These are phyloP conservation scores for Pisolithus tinctorius DNA, from an alignment of 768 basidiomycete genomes.

Conservation along the genomic window DNA sequence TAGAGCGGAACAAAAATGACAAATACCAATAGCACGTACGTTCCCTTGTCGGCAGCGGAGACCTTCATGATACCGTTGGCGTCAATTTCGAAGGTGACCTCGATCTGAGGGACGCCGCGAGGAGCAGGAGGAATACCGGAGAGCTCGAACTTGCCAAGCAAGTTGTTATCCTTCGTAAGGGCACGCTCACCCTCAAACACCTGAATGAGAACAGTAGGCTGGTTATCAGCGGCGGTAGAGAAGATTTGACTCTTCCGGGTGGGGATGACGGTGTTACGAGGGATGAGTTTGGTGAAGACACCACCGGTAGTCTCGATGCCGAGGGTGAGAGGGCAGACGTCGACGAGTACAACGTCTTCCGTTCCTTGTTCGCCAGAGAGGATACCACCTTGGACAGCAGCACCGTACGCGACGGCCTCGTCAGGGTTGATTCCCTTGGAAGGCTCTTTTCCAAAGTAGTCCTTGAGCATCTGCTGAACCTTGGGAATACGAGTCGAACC, in stretches of 20 bases:
- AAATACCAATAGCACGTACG: slow-evolving; percentile 39
- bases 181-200: slow-evolving; percentile 97
- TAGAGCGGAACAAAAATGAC: neutral
- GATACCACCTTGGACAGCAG: slow-evolving; percentile 97
- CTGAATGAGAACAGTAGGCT: slow-evolving; percentile 94
- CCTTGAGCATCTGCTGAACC: slow-evolving; percentile 96
- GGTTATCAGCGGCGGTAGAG: slow-evolving; percentile 83
- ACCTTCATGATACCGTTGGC: slow-evolving; percentile 97
- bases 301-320: slow-evolving; percentile 99
- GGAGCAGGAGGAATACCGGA: slow-evolving; percentile 90
- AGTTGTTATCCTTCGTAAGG: slow-evolving; percentile 97
- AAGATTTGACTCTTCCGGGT: slow-evolving; percentile 96
- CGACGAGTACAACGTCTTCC: slow-evolving; percentile 88
- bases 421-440: slow-evolving; percentile 99
- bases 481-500: slow-evolving; percentile 99
- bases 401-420: slow-evolving; percentile 98
- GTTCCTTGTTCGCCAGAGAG: slow-evolving; percentile 91
- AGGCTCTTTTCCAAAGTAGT: slow-evolving; percentile 95
- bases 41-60: slow-evolving; percentile 88
- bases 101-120: slow-evolving; percentile 95
- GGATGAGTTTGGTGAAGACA: slow-evolving; percentile 96
- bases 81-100: slow-evolving; percentile 94
- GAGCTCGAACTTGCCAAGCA: slow-evolving; percentile 94
- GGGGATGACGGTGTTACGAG: slow-evolving; percentile 96
- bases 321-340: slow-evolving; percentile 94